Base-by-base conservation (phyloP, 2,329 filamentous ascomycete species). In the Corinectria fuckeliana region DNA sequence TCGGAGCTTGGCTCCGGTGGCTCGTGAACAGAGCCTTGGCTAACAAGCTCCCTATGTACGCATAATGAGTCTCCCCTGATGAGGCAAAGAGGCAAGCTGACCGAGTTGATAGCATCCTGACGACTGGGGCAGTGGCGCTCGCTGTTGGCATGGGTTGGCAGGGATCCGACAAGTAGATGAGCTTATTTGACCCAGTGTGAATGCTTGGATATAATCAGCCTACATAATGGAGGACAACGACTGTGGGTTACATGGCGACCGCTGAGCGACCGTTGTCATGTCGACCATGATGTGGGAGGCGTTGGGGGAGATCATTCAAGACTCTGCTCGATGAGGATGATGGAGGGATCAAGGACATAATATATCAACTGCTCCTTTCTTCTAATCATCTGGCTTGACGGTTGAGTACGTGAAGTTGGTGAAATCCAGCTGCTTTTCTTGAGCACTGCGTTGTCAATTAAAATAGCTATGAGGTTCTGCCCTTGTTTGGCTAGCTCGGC, bases 141-240 rank as follows among this genome's bases (percentile, higher is more conserved):
- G 70, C 67, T 25, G 55, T 71, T 28, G 69, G 65, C 16, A 62
- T 72, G 10, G 70, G 68, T 67, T 71, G 66, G 68, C 68, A 65
- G 34, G 55, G 60, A 28, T 36, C 59, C 28, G 60, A 68, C 26
- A 61, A 64, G 25, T 66, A 62, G 52, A 34, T 18, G n/a, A 21
- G 30, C n/a, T 34, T 51, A 30, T 20, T 20, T 21, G 23, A n/a
- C 36, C 16, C 45, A 34, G 50, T 11, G 8, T 4, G 36, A 54
- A 23, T 38, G 44, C 13, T 56, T 69, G 57, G 50, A 61, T 63
- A 56, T 30, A 16, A 30, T 18, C 5, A 36, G 28, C 28, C 38
- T 34, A 45, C 16, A 32, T 54, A 54, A 53, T 55, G 45, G 50
- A 28, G 36, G 41, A 56, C 9, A 28, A 26, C 16, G 23, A 44